A percentile compares a stretch with the other conserved stretches of the same genome.
These are phyloP conservation scores for Penicillium sp. DNA, from an alignment of 2,329 filamentous ascomycete genomes.

Conservation along the genomic window DNA sequence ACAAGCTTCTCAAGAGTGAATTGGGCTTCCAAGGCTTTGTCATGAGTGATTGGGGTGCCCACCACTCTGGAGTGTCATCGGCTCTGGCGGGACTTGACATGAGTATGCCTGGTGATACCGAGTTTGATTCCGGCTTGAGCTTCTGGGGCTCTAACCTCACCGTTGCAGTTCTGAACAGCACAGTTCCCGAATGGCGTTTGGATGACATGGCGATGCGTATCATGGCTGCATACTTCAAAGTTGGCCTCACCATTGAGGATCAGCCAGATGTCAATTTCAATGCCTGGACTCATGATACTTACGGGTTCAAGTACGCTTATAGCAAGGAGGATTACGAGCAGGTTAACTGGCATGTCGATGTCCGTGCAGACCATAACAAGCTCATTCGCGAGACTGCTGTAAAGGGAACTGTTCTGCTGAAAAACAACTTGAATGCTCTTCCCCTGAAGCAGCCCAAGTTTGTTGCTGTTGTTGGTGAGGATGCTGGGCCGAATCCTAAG, in stretches of 20 bases:
- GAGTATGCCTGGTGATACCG: constrained; percentile 27
- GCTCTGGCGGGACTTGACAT: constrained; percentile 55
- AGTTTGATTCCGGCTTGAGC: constrained; percentile 43
- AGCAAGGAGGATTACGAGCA: constrained; percentile 15
- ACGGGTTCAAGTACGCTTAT: constrained; percentile 16
- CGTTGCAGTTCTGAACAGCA: constrained; percentile 44
- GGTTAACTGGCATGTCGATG: constrained; percentile 52
- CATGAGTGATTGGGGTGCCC: constrained; percentile 53
- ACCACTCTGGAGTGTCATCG: constrained; percentile 52
- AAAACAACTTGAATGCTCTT: constrained; percentile 55
- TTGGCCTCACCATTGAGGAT: constrained; percentile 47
- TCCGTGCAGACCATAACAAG: constrained; percentile 70
- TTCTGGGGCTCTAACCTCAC: constrained; percentile 28
- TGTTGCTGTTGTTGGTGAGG: constrained; percentile 58
- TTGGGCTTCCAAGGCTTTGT: constrained; percentile 58
- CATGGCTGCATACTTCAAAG: constrained; percentile 54
- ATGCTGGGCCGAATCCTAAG: constrained; percentile 48
- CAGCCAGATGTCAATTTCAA: constrained; percentile 39
- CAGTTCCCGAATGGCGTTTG: constrained; percentile 47
- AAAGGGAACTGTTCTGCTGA: constrained; percentile 74
- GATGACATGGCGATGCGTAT: constrained; percentile 56
- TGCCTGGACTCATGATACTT: constrained; percentile 36
- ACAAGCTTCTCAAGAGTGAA: constrained; percentile 56
- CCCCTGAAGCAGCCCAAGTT: constrained; percentile 54
- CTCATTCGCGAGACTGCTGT: constrained; percentile 77